phyloP scores from a whole-genome alignment of 306 rosid species.

The Luffa acutangula region DNA sequence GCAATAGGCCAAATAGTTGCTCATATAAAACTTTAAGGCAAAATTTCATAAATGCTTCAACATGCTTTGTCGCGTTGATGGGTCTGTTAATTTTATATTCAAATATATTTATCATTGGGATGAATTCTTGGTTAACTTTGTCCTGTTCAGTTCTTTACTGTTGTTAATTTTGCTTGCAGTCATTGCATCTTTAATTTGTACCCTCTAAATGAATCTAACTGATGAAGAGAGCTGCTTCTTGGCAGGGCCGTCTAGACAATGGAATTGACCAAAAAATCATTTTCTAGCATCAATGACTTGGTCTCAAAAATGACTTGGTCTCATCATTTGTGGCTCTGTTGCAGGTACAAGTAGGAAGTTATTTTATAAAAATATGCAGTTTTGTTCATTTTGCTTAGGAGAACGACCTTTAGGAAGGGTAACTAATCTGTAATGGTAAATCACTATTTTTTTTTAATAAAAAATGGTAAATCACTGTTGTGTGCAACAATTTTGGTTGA shows the following conservation, averaged over 20 bases:
- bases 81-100: conserved; percentile 46
- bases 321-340: conserved; percentile 73
- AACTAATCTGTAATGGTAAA: not conserved
- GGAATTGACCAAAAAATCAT: conserved; percentile 28
- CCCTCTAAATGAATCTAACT: not conserved
- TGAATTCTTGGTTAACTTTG: conserved; percentile 7
- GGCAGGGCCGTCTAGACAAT: conserved; percentile 90
- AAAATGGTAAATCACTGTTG: not conserved
- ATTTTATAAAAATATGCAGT: not conserved
- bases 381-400: not conserved
- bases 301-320: conserved; percentile 74
- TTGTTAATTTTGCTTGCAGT: not conserved
- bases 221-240: conserved; percentile 21
- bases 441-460: no score
- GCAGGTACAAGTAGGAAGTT: conserved; percentile 74
- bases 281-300: conserved; percentile 61
- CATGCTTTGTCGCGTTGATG: conserved; percentile 67
- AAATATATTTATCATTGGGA: not conserved
- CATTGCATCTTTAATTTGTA: not conserved
- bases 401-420: not conserved
- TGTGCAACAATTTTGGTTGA: not conserved
- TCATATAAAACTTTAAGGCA: no score
- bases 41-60: conserved; percentile 10
- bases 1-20: no score
- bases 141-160: not conserved